phyloP scores from a whole-genome alignment of 805 yeast species.

The Candida xyloterini region DNA sequence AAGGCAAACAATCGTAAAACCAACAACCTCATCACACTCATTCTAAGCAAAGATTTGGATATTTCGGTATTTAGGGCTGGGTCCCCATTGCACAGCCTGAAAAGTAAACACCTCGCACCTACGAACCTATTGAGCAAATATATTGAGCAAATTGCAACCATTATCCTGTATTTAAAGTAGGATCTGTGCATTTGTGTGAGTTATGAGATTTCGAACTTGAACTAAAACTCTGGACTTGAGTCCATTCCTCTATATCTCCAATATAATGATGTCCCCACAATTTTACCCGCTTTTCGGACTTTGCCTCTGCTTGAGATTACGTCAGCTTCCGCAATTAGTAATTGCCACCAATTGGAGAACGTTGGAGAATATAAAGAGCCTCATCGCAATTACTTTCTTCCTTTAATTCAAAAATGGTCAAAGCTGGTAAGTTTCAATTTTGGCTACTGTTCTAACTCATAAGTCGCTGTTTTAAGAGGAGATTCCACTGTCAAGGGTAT shows the following conservation, averaged over 20 bases:
- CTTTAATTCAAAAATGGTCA: conserved; percentile 9
- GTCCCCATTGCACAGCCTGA: conserved; percentile 9
- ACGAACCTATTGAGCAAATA: neutral
- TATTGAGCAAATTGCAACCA: neutral
- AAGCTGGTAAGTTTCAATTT: conserved; percentile 10
- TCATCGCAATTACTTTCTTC: neutral
- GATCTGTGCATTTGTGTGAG: neutral
- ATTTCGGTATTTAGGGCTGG: too few relatives aligned
- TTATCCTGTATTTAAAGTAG: neutral
- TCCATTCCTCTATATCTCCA: too few relatives aligned
- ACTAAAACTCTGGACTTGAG: too few relatives aligned
- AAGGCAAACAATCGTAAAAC: neutral
- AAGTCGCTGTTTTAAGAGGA: conserved; percentile 96
- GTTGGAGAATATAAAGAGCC: neutral
- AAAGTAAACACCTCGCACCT: neutral
- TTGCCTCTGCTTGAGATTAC: neutral
- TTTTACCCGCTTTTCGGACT: neutral
- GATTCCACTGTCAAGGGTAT: conserved; percentile 86
- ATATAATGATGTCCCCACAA: neutral
- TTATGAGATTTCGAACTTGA: too few relatives aligned
- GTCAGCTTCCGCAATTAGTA: conserved; percentile 3
- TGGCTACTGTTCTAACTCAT: conserved; percentile 31
- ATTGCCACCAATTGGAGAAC: conserved; percentile 8
- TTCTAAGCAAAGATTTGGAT: conserved; percentile 1
- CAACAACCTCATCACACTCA: neutral